These are phyloP conservation scores for Aureobasidium sp. DNA, from an alignment of 2,329 filamentous ascomycete species.

Conservation along the genomic window DNA sequence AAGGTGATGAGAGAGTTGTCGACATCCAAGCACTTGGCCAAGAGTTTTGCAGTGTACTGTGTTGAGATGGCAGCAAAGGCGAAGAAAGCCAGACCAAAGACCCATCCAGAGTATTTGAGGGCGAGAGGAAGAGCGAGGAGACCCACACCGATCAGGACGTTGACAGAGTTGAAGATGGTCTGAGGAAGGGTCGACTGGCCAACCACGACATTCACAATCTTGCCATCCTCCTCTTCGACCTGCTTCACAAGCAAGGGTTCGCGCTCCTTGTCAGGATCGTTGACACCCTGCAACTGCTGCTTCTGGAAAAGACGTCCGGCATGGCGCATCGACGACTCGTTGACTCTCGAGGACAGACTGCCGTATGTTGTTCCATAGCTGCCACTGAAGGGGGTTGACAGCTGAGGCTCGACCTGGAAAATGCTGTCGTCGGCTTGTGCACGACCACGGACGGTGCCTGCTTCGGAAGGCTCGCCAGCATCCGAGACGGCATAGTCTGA, in stretches of 20 bases:
- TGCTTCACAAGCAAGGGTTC: constrained; percentile 82
- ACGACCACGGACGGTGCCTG: constrained; percentile 18
- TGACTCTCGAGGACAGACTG: constrained; percentile 50
- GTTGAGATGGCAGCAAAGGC: constrained; percentile 68
- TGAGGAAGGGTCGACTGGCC: constrained; percentile 94
- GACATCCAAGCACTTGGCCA: constrained; percentile 82
- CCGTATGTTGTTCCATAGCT: constrained; percentile 63
- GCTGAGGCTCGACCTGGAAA: constrained; percentile 44
- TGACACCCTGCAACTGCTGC: constrained; percentile 38
- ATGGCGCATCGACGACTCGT: constrained; percentile 50
- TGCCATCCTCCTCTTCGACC: constrained; percentile 76
- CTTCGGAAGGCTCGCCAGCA: constrained; percentile 22
- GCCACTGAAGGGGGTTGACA: constrained; percentile 63
- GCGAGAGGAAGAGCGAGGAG: constrained; percentile 83
- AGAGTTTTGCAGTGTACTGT: constrained; percentile 74
- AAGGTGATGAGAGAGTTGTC: constrained; percentile 86
- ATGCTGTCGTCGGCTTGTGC: constrained; percentile 35
- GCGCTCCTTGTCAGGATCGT: constrained; percentile 40
- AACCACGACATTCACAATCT: constrained; percentile 73
- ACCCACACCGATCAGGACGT: constrained; percentile 84
- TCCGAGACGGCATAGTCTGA: constrained; percentile 33
- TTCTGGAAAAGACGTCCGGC: constrained; percentile 46
- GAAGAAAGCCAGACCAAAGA: constrained; percentile 71
- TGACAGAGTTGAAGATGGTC: constrained; percentile 94
- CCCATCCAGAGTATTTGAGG: constrained; percentile 80